A percentile compares a stretch with the other conserved stretches of the same genome.
phyloP scores from a whole-genome alignment of 495 filamentous ascomycete genomes.

The Hypoxylon perforatum region DNA sequence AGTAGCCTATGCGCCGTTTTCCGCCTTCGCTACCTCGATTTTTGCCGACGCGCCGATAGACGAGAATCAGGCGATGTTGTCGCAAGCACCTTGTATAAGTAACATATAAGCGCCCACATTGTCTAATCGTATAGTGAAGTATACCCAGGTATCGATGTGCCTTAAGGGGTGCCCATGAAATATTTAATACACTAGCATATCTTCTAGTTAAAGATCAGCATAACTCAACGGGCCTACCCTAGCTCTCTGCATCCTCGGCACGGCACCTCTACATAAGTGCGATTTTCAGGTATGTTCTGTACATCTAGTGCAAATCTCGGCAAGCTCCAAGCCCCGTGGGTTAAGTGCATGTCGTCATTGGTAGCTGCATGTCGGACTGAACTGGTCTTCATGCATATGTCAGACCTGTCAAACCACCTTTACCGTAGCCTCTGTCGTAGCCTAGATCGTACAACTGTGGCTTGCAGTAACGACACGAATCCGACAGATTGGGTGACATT shows the following conservation, averaged over 20 bases:
- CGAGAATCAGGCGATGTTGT: not conserved
- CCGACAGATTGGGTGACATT: not conserved
- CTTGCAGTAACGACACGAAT: not conserved
- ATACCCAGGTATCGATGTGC: too few species aligned
- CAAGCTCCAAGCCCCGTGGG: slow-evolving; percentile 6
- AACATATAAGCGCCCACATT: too few species aligned
- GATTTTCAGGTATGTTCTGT: not conserved
- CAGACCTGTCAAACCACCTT: not conserved
- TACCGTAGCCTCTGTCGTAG: not conserved
- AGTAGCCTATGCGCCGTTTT: slow-evolving; percentile 49
- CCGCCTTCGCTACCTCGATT: slow-evolving; percentile 38
- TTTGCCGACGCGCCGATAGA: not conserved
- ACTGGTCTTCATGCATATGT: not conserved
- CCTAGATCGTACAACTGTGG: not conserved
- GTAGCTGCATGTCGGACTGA: not conserved
- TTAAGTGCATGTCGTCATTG: slow-evolving; percentile 23
- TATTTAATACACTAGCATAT: too few species aligned
- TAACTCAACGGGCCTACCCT: too few species aligned
- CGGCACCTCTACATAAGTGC: not conserved
- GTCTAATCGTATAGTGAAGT: too few species aligned
- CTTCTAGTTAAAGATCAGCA: too few species aligned
- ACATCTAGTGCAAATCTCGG: not conserved
- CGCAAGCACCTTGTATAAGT: not conserved
- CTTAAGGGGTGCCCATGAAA: too few species aligned
- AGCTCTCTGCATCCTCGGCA: too few species aligned